Base-by-base conservation (phyloP, 257 asterid genomes). In the Voacanga thouarsii region DNA sequence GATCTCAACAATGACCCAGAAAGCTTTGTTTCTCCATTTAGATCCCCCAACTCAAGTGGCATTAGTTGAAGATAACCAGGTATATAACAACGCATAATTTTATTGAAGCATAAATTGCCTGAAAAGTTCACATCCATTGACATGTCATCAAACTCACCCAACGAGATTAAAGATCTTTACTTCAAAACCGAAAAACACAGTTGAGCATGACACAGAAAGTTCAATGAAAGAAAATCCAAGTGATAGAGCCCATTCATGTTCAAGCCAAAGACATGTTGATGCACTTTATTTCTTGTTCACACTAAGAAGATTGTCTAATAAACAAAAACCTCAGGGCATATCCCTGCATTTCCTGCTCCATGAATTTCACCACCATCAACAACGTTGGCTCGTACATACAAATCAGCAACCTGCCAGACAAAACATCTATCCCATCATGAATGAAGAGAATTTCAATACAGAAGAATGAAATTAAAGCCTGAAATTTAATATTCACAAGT, bases 291-390 rank as follows among this genome's bases (percentile, higher is more conserved):
- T 47, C 30, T 65, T 56, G 59, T 75, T 60, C 21, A 4, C 28
- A 19, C 49, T 21, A 82, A 71, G 43, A 72, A 76, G 55, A 70
- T 67, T 78, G 76, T 69, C 75, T 74, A 47, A 82, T 59, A 88
- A 84, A 87, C 71, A 81, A 84, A 60, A 80, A 96, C 99, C 99
- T 96, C 99, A 72, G 99, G 99, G 79, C 98, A 96, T 75, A 96
- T 96, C 99, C 99, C 93, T n/a, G 98, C 97, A 88, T 96, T 96
- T 71, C 99, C 99, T 7, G 99, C 99, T 78, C 99, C 99, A 26
- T 98, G 98, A 84, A 96, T 93, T 87, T 96, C 99, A 84, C 99
- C 99, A 68, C 98, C 99, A 89, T 96, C 99, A 82, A 93, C 94
- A 77, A 96, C 97, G 82, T 93, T 92, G 70, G 97, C 98, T 84